Evolutionary conservation across 805 yeast genomes (phyloP).

Genomic region (Candida succiphila): DNA sequence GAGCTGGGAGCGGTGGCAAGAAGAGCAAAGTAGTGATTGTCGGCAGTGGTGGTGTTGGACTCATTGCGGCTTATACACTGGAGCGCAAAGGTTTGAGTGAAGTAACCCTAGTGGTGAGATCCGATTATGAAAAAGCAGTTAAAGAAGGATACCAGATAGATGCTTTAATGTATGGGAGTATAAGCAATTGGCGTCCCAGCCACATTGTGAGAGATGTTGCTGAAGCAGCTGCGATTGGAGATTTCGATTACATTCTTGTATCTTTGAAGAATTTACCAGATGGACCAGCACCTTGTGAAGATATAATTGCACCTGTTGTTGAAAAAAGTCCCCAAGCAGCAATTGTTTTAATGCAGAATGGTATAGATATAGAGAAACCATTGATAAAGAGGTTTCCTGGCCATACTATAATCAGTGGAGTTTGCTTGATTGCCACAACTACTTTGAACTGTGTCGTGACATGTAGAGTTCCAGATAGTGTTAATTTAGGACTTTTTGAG

Average conservation of each 20-base stretch:
- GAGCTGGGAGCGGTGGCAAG: too few relatives aligned
- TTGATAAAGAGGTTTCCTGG: conserved; percentile 22
- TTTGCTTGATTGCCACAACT: conserved; percentile 23
- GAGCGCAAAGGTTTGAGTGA: conserved; percentile 31
- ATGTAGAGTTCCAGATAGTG: conserved; percentile 23
- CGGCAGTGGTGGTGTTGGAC: conserved; percentile 82
- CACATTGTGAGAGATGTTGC: conserved; percentile 28
- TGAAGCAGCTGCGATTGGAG: conserved; percentile 30
- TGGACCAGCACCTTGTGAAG: conserved; percentile 28
- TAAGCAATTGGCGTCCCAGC: conserved; percentile 47
- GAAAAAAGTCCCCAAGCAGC: conserved; percentile 15
- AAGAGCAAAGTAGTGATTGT: conserved; percentile 53
- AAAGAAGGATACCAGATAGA: conserved; percentile 46
- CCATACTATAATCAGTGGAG: conserved; percentile 25
- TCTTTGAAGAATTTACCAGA: conserved; percentile 59
- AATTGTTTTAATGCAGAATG: conserved; percentile 28
- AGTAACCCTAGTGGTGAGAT: conserved; percentile 52
- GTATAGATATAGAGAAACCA: conserved; percentile 28
- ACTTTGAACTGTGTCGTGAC: conserved; percentile 15
- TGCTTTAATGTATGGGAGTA: conserved; percentile 49
- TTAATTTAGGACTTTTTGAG: conserved; percentile 22
- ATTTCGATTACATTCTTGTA: conserved; percentile 47
- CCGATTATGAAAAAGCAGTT: conserved; percentile 45
- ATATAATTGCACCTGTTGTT: conserved; percentile 21
- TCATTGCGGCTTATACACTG: conserved; percentile 62